Conservation (phyloP, 2,329 filamentous ascomycete species). For the Xylaria sp. region DNA sequence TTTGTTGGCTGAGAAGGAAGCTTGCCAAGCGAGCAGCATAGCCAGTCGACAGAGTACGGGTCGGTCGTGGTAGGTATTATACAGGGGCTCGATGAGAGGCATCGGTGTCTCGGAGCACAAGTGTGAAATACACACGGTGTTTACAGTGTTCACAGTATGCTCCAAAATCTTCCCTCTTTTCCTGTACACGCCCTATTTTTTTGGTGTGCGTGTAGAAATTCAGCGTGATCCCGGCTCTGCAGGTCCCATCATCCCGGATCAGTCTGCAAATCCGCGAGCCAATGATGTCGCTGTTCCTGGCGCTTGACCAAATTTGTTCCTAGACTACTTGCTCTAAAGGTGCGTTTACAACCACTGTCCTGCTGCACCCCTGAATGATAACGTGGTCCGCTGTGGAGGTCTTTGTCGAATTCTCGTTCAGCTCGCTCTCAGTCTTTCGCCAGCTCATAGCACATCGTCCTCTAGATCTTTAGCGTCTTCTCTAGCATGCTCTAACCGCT, state of each 20-base stretch:
- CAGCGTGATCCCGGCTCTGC: constrained; percentile 31
- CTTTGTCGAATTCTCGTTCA: not conserved
- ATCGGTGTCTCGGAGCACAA: constrained; percentile 29
- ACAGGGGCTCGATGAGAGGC: constrained; percentile 24
- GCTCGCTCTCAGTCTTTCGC: constrained; percentile 4
- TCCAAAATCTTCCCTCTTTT: not conserved
- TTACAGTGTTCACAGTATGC: constrained; percentile 23
- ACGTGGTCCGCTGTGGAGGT: constrained; percentile 15
- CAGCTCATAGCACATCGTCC: not conserved
- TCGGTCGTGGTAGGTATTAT: constrained; percentile 12
- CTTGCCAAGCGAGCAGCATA: constrained; percentile 2
- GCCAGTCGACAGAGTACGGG: constrained; percentile 14
- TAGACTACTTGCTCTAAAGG: constrained; percentile 27
- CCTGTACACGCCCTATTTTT: not conserved
- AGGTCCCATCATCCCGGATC: constrained; percentile 41
- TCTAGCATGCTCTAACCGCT: not conserved
- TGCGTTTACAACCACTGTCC: constrained; percentile 1
- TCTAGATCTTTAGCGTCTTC: not conserved
- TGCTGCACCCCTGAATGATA: constrained; percentile 35
- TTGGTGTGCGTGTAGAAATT: constrained; percentile 14
- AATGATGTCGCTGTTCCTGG: constrained; percentile 47
- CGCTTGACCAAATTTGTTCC: constrained; percentile 42
- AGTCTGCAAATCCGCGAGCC: constrained; percentile 44
- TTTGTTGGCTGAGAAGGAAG: constrained; percentile 21
- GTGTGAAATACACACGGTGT: constrained; percentile 16